Percentiles rank a stretch among this genome's conserved stretches.
Evolutionary conservation across 208 protist genomes (phyloP).

Genomic region (Leishmania amazonensis): DNA sequence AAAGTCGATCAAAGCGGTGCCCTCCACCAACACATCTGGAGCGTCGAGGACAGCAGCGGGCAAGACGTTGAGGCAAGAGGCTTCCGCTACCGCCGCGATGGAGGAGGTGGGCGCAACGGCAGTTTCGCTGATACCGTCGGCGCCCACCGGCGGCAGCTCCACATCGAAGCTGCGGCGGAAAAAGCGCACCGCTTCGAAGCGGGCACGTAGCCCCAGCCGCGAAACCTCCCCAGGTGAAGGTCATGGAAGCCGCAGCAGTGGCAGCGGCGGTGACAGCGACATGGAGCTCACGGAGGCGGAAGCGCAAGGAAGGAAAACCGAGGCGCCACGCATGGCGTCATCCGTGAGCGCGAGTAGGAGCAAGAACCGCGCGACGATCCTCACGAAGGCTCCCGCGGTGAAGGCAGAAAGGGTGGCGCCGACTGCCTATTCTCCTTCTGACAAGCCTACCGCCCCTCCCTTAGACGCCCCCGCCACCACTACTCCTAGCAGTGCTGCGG

Average conservation of each 20-base stretch:
- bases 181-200: conserved; percentile 7
- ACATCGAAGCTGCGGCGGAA: background rate
- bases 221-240: background rate
- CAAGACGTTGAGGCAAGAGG: background rate
- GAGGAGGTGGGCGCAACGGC: background rate
- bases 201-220: conserved; percentile 9
- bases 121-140: background rate
- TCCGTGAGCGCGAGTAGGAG: background rate
- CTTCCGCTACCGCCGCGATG: background rate
- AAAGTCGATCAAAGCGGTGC: background rate
- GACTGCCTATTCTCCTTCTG: background rate
- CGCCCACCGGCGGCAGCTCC: background rate
- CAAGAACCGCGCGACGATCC: background rate
- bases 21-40: background rate
- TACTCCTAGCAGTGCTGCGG: background rate
- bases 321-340: background rate
- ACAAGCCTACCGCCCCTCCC: background rate
- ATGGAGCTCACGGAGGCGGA: background rate
- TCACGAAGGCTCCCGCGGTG: background rate
- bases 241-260: conserved; percentile 3
- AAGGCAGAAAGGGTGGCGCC: background rate
- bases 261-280: background rate
- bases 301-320: background rate
- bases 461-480: background rate
- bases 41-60: conserved; percentile 3